These are phyloP conservation scores for Cynanchum wilfordii DNA, from an alignment of 257 asterid genomes.

Conservation along the genomic window DNA sequence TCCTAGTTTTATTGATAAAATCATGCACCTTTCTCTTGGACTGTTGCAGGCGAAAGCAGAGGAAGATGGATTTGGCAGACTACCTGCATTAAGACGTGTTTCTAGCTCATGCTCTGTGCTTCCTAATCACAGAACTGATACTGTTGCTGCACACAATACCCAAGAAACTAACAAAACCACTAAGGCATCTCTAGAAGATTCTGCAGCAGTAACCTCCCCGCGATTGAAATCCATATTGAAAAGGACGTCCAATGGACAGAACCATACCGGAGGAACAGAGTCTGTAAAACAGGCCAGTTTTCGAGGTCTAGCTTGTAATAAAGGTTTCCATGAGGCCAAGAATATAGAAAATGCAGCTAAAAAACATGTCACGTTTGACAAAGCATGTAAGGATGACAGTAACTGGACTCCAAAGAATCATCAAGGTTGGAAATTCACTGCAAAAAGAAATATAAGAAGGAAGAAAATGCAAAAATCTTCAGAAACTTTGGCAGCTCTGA, in stretches of 20 bases:
- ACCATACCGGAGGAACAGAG: background rate
- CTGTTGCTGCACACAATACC: background rate
- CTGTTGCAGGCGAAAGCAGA: slow-evolving; percentile 1
- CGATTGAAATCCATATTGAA: slow-evolving; percentile 1
- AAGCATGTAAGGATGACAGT: background rate
- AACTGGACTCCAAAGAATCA: background rate
- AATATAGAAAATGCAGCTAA: background rate
- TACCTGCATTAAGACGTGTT: slow-evolving; percentile 2
- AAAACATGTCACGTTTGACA: slow-evolving; percentile 8
- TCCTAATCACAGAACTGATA: background rate
- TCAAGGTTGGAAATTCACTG: background rate
- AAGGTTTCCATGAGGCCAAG: background rate
- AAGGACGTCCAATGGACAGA: slow-evolving; percentile 1
- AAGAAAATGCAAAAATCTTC: background rate
- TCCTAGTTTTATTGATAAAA: background rate
- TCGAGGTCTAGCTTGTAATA: background rate
- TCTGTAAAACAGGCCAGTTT: background rate
- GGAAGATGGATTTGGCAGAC: slow-evolving; percentile 9
- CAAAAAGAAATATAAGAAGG: background rate
- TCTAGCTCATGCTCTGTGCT: background rate
- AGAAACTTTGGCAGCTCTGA: background rate
- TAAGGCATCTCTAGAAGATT: background rate
- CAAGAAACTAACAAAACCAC: background rate
- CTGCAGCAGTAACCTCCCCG: background rate
- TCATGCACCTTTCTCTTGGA: background rate